These are phyloP conservation scores for Candida berthetii DNA, from an alignment of 805 yeast species.

Conservation along the genomic window DNA sequence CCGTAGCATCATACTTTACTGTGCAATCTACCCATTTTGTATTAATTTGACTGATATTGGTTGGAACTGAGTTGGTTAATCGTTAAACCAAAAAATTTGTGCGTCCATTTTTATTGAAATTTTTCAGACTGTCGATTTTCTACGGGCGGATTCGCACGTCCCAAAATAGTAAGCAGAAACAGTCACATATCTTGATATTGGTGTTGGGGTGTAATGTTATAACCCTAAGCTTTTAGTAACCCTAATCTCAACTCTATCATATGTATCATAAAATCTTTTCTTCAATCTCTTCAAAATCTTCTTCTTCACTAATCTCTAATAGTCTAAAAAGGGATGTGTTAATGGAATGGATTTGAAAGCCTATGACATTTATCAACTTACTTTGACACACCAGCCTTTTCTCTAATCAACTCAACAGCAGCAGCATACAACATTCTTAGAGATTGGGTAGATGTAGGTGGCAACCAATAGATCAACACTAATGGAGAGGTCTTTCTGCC, in stretches of 20 bases:
- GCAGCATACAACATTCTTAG: slow-evolving; percentile 88
- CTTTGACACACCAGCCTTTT: slow-evolving; percentile 36
- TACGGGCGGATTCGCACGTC: too few relatives aligned
- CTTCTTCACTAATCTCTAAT: slow-evolving; percentile 59
- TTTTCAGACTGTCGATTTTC: too few relatives aligned
- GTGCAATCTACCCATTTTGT: slow-evolving; percentile 99
- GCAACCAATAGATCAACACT: slow-evolving; percentile 82
- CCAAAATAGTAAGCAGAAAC: too few relatives aligned
- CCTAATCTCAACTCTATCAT: too few relatives aligned
- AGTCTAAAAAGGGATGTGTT: slow-evolving; percentile 29
- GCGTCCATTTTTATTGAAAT: slow-evolving; percentile 1
- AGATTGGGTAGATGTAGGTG: slow-evolving; percentile 79
- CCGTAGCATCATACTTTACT: slow-evolving; percentile 70
- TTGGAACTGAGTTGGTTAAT: slow-evolving; percentile 3
- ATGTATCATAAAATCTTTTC: slow-evolving; percentile 13
- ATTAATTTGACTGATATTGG: slow-evolving; percentile 31
- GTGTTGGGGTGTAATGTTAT: too few relatives aligned
- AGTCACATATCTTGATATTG: too few relatives aligned
- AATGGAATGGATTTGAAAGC: too few relatives aligned
- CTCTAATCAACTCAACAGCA: slow-evolving; percentile 74
- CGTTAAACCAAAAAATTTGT: too few relatives aligned
- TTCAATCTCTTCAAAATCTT: slow-evolving; percentile 59
- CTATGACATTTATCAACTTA: too few relatives aligned
- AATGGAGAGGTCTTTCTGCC: slow-evolving; percentile 72
- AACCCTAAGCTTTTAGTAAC: too few relatives aligned